Base-by-base conservation (phyloP, 73 alveolate species). In the Symbiodinium pilosum region DNA sequence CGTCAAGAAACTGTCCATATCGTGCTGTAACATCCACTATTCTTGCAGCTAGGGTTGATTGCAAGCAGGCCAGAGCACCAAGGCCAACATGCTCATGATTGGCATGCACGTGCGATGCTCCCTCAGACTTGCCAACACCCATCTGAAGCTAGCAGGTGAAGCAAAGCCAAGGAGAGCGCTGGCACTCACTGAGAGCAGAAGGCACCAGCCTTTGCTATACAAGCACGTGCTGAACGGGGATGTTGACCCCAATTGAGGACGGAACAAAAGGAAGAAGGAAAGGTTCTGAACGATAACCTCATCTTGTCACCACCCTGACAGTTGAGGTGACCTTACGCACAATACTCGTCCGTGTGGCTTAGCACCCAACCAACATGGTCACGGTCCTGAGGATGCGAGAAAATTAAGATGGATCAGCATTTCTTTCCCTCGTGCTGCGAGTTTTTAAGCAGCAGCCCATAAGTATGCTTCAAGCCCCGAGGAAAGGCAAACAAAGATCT, bases 51-150 rank as follows among this genome's bases (percentile, higher is more conserved):
- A 47, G 14, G 59, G 59, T 47, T 6, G 59, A 14, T 64, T 38
- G 12, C 1, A 28, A 28, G 81, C 81, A 64, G 38, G 38, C 81
- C 39, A 64, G 81, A 24, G 32, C 81, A 28, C 85, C 44, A 73
- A 36, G 28, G 85, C 81, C 51, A 91, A 52, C 97, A 91, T 71
- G 88, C 97, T 91, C 54, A 91, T 44, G 32, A 91, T 68, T 43
- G 97, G 97, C 88, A 69, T n/a, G 77, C 97, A 91, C 9, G n/a
- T 85, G 47, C 97, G 52, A 40, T 91, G 69, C 56, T 91, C 97
- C 97, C 97, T 89, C n/a, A 38, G 24, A 39, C 87, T 32, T 14
- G 20, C 12, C 59, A 47, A 9, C 59, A 47, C 14, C 59, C 34
- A 47, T 86, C 36, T 68, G 39, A 18, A 5, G 71, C 30, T 12